Conservation (phyloP, 768 basidiomycete genomes). For the Xerocomellus chrysenteron region DNA sequence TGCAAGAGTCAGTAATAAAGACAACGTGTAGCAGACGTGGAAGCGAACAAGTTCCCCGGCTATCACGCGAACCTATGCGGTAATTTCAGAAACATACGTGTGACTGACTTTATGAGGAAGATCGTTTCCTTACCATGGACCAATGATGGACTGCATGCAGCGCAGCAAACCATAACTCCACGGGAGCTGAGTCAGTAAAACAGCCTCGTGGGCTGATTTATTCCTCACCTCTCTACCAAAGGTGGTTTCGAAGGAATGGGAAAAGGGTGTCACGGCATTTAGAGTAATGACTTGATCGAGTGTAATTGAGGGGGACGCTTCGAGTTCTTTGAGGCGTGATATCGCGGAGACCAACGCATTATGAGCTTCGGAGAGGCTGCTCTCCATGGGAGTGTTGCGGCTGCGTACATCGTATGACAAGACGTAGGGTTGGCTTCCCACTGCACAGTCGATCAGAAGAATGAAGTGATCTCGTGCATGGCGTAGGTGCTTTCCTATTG, state of each 20-base stretch:
- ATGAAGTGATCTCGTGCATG: constrained; percentile 84
- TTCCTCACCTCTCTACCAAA: constrained; percentile 73
- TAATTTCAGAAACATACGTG: constrained; percentile 8
- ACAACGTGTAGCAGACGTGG: neutral
- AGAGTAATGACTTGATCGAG: constrained; percentile 64
- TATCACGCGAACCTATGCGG: constrained; percentile 69
- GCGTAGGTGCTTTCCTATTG: constrained; percentile 77
- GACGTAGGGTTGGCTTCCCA: constrained; percentile 45
- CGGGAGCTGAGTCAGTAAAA: constrained; percentile 3
- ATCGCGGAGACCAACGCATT: constrained; percentile 57
- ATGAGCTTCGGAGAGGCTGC: constrained; percentile 56
- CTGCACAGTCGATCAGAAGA: constrained; percentile 58
- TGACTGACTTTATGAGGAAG: neutral
- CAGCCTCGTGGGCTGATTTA: neutral
- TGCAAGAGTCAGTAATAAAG: constrained; percentile 9
- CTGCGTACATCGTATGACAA: constrained; percentile 75
- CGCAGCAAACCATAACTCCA: constrained; percentile 81
- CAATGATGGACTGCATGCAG: constrained; percentile 89
- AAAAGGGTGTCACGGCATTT: constrained; percentile 78
- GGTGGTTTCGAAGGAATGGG: constrained; percentile 73
- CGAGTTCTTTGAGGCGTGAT: constrained; percentile 51
- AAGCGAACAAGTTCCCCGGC: constrained; percentile 73
- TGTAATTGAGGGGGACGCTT: constrained; percentile 39
- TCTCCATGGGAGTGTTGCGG: constrained; percentile 86
- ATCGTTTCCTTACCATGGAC: constrained; percentile 65